These are phyloP conservation scores for Meyerozyma guilliermondii DNA, from an alignment of 1,139 yeast genomes.

Conservation along the genomic window DNA sequence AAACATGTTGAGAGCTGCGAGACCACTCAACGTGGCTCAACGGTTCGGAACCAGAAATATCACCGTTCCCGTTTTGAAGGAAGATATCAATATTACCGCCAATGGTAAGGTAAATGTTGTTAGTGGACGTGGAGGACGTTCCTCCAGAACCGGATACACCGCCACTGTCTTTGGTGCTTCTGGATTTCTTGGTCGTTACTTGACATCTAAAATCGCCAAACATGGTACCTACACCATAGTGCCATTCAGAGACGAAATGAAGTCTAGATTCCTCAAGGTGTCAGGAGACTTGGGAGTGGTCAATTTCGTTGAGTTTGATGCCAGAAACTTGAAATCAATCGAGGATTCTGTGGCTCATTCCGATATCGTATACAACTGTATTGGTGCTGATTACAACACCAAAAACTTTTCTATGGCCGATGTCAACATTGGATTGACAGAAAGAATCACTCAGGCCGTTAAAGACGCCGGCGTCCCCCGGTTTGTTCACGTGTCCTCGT, in stretches of 20 bases:
- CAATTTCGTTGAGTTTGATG: slow-evolving; percentile 76
- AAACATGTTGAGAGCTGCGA: slow-evolving; percentile 26
- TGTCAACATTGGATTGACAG: slow-evolving; percentile 73
- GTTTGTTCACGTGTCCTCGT: slow-evolving; percentile 73
- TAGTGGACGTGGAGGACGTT: slow-evolving; percentile 75
- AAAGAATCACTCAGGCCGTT: slow-evolving; percentile 71
- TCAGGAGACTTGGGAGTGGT: slow-evolving; percentile 87
- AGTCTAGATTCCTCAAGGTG: slow-evolving; percentile 74
- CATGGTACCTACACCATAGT: slow-evolving; percentile 77
- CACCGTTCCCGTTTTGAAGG: slow-evolving; percentile 40
- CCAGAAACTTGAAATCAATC: slow-evolving; percentile 71
- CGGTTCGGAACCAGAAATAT: slow-evolving; percentile 26
- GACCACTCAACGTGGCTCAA: slow-evolving; percentile 13
- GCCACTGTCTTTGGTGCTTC: slow-evolving; percentile 86
- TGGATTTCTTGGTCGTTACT: slow-evolving; percentile 74
- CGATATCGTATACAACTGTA: slow-evolving; percentile 76
- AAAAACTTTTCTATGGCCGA: slow-evolving; percentile 82
- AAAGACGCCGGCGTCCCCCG: slow-evolving; percentile 73
- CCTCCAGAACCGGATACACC: slow-evolving; percentile 87
- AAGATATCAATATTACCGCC: slow-evolving; percentile 71
- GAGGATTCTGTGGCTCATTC: slow-evolving; percentile 77
- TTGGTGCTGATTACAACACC: slow-evolving; percentile 75
- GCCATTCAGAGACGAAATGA: slow-evolving; percentile 78
- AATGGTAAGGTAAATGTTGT: slow-evolving; percentile 69
- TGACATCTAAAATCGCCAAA: slow-evolving; percentile 68